These are phyloP conservation scores for Ajuga reptans DNA, from an alignment of 305 asterid species.

Conservation along the genomic window DNA sequence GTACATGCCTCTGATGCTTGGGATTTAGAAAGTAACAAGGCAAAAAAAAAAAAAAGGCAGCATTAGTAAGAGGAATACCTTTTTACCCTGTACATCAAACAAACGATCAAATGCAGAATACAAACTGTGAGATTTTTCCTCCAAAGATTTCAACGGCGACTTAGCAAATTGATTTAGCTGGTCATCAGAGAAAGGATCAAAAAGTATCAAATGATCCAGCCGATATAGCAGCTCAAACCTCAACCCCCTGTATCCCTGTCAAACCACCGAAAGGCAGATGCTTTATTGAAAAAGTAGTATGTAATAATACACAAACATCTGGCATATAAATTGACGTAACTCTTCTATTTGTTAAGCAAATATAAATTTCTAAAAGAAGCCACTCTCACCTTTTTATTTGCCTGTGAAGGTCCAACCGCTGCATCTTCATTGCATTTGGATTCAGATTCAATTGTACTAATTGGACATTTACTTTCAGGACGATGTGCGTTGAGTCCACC, in stretches of 20 bases:
- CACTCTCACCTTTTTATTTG: neutral
- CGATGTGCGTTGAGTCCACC: neutral
- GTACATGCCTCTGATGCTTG: neutral
- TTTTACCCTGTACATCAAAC: neutral
- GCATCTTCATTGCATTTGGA: neutral
- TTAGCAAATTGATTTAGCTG: slow-evolving; percentile 16
- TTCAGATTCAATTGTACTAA: neutral
- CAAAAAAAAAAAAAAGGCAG: neutral
- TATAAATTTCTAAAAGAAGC: neutral
- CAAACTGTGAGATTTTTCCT: slow-evolving; percentile 10
- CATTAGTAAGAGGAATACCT: neutral
- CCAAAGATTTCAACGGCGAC: slow-evolving; percentile 9
- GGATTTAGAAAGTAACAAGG: neutral
- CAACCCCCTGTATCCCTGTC: slow-evolving; percentile 8
- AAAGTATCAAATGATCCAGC: slow-evolving; percentile 12
- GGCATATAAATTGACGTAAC: neutral
- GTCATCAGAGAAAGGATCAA: slow-evolving; percentile 15
- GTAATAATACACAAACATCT: neutral
- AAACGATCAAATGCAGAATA: slow-evolving; percentile 2
- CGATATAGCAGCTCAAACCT: slow-evolving; percentile 18
- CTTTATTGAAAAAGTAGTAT: neutral
- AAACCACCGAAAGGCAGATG: neutral
- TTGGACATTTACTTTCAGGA: neutral
- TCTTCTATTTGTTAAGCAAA: neutral
- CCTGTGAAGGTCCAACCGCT: neutral